These are phyloP conservation scores for Kazachstania taianensis DNA, from an alignment of 805 yeast species.

Conservation along the genomic window DNA sequence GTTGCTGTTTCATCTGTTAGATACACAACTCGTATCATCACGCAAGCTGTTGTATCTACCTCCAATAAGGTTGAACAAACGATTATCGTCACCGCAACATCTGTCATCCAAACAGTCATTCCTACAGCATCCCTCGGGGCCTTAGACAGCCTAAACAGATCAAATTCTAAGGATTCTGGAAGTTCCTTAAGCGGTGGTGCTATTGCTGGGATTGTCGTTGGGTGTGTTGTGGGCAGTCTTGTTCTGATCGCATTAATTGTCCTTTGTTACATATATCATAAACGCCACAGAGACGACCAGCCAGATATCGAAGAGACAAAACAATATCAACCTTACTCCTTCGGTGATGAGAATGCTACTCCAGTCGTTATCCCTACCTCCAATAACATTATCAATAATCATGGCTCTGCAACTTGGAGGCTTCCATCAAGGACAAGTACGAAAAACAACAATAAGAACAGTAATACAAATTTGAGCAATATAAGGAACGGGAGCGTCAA, in stretches of 20 bases:
- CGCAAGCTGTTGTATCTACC: slow-evolving; percentile 19
- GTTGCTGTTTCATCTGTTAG: slow-evolving; percentile 10
- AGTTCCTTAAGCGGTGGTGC: slow-evolving; percentile 34
- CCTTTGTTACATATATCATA: slow-evolving; percentile 35
- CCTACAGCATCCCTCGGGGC: too few relatives aligned
- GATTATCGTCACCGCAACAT: slow-evolving; percentile 20
- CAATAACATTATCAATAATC: too few relatives aligned
- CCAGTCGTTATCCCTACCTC: slow-evolving; percentile 17
- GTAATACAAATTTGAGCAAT: background rate
- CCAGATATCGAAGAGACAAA: slow-evolving; percentile 31
- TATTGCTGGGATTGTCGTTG: slow-evolving; percentile 51
- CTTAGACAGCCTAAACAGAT: too few relatives aligned
- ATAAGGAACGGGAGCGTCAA: background rate
- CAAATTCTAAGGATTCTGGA: slow-evolving; percentile 1
- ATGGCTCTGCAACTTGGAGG: slow-evolving; percentile 13
- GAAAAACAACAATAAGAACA: background rate
- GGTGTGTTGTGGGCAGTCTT: slow-evolving; percentile 37
- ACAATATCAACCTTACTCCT: slow-evolving; percentile 30
- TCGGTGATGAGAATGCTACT: slow-evolving; percentile 26
- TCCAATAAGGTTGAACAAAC: slow-evolving; percentile 16
- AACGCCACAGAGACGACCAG: slow-evolving; percentile 26
- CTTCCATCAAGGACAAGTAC: slow-evolving; percentile 8
- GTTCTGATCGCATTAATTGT: slow-evolving; percentile 32
- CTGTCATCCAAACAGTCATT: slow-evolving; percentile 16
- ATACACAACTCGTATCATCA: slow-evolving; percentile 17